A percentile compares a stretch with the other conserved stretches of the same genome.
Conservation (phyloP, 495 filamentous ascomycete genomes). For the Penicillium coprophilum region DNA sequence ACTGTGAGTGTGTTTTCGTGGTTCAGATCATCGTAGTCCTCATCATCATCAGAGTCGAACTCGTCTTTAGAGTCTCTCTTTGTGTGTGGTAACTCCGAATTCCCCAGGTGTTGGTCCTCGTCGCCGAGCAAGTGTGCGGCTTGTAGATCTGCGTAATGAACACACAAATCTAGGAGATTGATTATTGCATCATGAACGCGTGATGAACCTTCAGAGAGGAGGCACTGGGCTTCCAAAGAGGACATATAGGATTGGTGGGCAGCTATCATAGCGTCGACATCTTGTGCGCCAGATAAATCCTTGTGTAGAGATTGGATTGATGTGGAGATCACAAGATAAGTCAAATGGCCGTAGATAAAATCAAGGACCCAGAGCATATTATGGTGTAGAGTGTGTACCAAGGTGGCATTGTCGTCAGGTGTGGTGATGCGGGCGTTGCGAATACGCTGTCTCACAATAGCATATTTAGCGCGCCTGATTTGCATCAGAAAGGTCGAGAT, state of each 20-base stretch:
- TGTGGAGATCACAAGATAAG: conserved; percentile 65
- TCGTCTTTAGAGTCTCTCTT: conserved; percentile 10
- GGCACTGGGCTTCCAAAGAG: conserved; percentile 60
- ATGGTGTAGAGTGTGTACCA: conserved; percentile 65
- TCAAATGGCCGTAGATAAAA: conserved; percentile 71
- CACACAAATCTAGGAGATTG: conserved; percentile 59
- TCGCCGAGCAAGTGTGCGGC: conserved; percentile 23
- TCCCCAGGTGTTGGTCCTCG: conserved; percentile 9
- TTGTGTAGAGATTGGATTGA: conserved; percentile 51
- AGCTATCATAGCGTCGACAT: conserved; percentile 78
- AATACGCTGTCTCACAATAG: conserved; percentile 59
- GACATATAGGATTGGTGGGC: conserved; percentile 65
- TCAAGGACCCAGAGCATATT: conserved; percentile 79
- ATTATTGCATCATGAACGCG: conserved; percentile 66
- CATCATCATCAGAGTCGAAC: conserved; percentile 26
- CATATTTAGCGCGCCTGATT: conserved; percentile 66
- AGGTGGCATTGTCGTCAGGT: conserved; percentile 32
- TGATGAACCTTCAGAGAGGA: conserved; percentile 61
- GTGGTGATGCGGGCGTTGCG: conserved; percentile 22
- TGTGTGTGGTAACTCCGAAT: not conserved
- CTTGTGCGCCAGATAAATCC: conserved; percentile 58
- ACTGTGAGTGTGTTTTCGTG: conserved; percentile 30
- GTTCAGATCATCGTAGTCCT: conserved; percentile 22
- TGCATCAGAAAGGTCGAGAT: conserved; percentile 77
- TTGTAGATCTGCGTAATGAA: conserved; percentile 52